Evolutionary conservation across 177 flowering plant species (phyloP).

Genomic region (Tripterygium wilfordii): DNA sequence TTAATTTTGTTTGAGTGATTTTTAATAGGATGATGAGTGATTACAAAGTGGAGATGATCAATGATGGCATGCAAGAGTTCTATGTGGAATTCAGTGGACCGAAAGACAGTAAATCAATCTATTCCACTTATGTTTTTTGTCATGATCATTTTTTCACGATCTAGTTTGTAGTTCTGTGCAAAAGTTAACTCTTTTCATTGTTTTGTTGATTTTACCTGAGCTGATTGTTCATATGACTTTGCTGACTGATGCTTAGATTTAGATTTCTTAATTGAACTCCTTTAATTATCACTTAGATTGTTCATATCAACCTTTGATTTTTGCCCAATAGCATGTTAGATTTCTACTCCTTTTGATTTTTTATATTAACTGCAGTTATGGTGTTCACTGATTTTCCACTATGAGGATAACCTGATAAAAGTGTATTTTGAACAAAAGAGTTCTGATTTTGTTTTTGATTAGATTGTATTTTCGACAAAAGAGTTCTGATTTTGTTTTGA

Average conservation of each 20-base stretch:
- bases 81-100: conserved; percentile 93
- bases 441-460: background rate
- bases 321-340: no score
- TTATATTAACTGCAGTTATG: conserved; percentile 2
- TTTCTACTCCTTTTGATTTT: background rate
- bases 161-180: background rate
- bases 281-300: no score
- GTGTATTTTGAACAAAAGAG: background rate
- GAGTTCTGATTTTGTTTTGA: background rate
- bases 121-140: conserved; percentile 10
- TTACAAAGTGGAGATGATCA: conserved; percentile 82
- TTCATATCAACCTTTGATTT: no score
- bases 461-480: background rate
- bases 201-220: background rate
- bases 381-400: conserved; percentile 5
- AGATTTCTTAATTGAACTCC: no score
- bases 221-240: no score
- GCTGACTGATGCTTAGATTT: no score
- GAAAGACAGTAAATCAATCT: conserved; percentile 71
- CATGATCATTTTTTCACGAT: background rate
- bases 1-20: background rate
- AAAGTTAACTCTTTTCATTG: background rate
- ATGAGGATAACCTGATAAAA: conserved; percentile 6
- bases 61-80: conserved; percentile 89
- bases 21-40: conserved; percentile 94